Evolutionary conservation across 176 grass and related monocot genomes (phyloP).

Genomic region (Cymbopogon citratus): DNA sequence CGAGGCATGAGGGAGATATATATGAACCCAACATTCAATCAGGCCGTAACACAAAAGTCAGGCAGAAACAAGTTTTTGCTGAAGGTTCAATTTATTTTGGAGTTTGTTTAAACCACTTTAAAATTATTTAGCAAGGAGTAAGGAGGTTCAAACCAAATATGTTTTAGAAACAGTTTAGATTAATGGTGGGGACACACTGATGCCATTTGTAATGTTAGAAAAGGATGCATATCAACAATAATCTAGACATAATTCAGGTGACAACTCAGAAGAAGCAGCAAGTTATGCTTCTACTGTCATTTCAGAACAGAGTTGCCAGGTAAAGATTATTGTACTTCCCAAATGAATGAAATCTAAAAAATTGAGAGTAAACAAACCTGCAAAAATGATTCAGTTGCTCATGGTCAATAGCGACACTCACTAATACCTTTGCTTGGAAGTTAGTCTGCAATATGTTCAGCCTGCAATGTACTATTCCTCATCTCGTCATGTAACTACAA

Average conservation of each 20-base stretch:
- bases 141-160: not conserved
- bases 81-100: too few species aligned
- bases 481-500: not conserved
- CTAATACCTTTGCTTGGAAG: not conserved
- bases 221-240: too few species aligned
- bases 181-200: not conserved
- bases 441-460: not conserved
- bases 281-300: not conserved
- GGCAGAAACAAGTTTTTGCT: too few species aligned
- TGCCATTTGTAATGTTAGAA: too few species aligned
- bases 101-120: not conserved
- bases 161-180: not conserved
- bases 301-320: not conserved
- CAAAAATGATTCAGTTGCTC: not conserved
- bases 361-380: not conserved
- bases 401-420: not conserved
- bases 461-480: too few species aligned
- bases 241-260: not conserved
- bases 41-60: too few species aligned
- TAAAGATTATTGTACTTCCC: not conserved
- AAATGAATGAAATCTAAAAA: not conserved
- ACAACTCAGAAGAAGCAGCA: not conserved
- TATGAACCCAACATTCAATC: too few species aligned
- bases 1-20: too few species aligned
- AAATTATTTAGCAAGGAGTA: not conserved